Evolutionary conservation across 2,329 filamentous ascomycete genomes (phyloP).

Genomic region (Seiridium unicorne): DNA sequence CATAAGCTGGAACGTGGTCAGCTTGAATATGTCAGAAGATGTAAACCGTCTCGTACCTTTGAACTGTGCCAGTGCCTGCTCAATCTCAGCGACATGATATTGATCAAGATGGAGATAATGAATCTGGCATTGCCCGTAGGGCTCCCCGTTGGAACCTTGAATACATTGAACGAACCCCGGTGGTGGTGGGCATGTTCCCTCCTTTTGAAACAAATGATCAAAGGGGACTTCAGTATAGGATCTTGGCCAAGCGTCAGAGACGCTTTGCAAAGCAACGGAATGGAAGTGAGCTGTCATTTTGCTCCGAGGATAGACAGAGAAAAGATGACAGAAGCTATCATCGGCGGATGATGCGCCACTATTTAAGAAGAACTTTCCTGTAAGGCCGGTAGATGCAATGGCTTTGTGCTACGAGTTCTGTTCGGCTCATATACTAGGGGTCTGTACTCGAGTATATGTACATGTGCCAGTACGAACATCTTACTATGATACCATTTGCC

Average conservation of each 20-base stretch:
- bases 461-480: background rate
- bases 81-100: constrained; percentile 14
- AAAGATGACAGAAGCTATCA: background rate
- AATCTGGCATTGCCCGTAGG: background rate
- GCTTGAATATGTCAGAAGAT: background rate
- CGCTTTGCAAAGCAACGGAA: constrained; percentile 12
- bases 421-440: background rate
- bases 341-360: background rate
- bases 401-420: too few species aligned
- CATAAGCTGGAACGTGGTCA: constrained; percentile 20
- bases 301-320: background rate
- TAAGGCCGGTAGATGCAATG: too few species aligned
- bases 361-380: background rate
- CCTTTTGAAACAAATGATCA: background rate
- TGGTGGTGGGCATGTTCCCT: background rate
- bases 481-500: background rate
- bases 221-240: constrained; percentile 17
- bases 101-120: constrained; percentile 1
- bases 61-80: background rate
- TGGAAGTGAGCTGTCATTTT: constrained; percentile 5
- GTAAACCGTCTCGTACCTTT: background rate
- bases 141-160: constrained; percentile 3
- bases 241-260: constrained; percentile 22
- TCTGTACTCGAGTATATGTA: background rate
- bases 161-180: background rate